Evolutionary conservation across 2,329 filamentous ascomycete species (phyloP).

Genomic region (Pyrenophora tritici-repentis): DNA sequence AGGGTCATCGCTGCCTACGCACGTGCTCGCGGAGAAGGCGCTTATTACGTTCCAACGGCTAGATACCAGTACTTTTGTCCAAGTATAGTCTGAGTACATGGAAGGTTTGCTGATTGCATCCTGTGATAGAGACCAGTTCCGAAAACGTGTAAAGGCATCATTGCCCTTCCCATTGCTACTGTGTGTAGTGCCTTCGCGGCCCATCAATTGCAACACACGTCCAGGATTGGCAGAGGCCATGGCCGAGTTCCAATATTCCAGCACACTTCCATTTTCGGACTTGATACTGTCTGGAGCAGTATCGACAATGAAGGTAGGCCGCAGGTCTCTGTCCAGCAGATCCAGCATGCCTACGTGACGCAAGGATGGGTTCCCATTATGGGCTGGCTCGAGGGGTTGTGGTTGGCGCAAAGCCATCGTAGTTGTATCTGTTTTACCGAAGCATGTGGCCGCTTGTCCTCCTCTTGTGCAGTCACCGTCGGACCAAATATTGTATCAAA

Average conservation of each 20-base stretch:
- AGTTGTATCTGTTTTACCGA: not conserved
- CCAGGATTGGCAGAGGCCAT: slow-evolving; percentile 16
- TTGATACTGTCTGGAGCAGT: not conserved
- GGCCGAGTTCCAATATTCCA: slow-evolving; percentile 31
- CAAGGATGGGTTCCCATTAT: slow-evolving; percentile 12
- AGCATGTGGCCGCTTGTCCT: slow-evolving; percentile 3
- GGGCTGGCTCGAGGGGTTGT: slow-evolving; percentile 1
- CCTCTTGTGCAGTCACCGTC: slow-evolving; percentile 2
- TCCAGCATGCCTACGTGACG: slow-evolving; percentile 25
- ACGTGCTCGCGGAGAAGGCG: not conserved
- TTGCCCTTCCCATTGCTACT: not conserved
- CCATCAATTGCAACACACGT: slow-evolving; percentile 15
- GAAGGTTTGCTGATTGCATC: slow-evolving; percentile 2
- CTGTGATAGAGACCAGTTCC: slow-evolving; percentile 19
- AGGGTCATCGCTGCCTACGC: not conserved
- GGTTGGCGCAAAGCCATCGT: slow-evolving; percentile 4
- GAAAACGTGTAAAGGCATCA: slow-evolving; percentile 16
- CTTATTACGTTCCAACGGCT: slow-evolving; percentile 31
- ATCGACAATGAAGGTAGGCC: slow-evolving; percentile 27
- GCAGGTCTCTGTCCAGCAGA: slow-evolving; percentile 27
- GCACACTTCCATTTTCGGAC: not conserved
- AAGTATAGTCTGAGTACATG: slow-evolving; percentile 12
- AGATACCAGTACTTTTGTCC: slow-evolving; percentile 22
- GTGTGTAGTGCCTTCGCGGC: not conserved
- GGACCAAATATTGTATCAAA: not conserved